A percentile compares a stretch with the other conserved stretches of the same genome.
Evolutionary conservation across 345 rosid species (phyloP).

Genomic region (Heritiera fomes): DNA sequence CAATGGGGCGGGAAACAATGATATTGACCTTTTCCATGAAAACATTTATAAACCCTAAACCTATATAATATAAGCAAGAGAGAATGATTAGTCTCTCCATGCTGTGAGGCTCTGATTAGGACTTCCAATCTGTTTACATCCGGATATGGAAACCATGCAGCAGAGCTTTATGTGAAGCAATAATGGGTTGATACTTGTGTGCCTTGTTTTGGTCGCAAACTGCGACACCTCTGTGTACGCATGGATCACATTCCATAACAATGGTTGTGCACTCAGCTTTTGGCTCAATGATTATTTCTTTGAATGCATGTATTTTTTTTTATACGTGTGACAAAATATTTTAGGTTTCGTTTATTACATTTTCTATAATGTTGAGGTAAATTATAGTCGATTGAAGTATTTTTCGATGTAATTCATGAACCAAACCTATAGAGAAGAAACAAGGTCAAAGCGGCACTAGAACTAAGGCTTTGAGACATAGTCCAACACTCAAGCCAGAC

Average conservation of each 20-base stretch:
- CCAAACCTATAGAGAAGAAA: too few species aligned
- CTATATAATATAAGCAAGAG: constrained; percentile 4
- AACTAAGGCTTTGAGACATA: too few species aligned
- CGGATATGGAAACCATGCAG: not conserved
- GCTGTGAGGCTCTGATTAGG: not conserved
- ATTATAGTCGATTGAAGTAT: too few species aligned
- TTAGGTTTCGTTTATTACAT: too few species aligned
- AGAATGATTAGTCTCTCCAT: constrained; percentile 18
- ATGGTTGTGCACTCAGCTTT: not conserved
- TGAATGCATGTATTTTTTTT: not conserved
- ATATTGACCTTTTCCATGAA: not conserved
- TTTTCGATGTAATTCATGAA: too few species aligned
- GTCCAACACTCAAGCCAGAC: too few species aligned
- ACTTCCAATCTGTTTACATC: too few species aligned
- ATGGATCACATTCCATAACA: not conserved
- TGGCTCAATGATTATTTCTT: not conserved
- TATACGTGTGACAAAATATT: too few species aligned
- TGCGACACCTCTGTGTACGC: not conserved
- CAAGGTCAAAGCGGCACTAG: too few species aligned
- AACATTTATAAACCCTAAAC: not conserved
- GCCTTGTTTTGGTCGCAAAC: not conserved
- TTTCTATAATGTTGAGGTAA: too few species aligned
- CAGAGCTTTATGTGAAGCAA: not conserved
- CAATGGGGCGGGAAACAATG: not conserved
- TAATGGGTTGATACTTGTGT: not conserved